phyloP scores from a whole-genome alignment of 345 rosid species.

The Bretschneidera sinensis region DNA sequence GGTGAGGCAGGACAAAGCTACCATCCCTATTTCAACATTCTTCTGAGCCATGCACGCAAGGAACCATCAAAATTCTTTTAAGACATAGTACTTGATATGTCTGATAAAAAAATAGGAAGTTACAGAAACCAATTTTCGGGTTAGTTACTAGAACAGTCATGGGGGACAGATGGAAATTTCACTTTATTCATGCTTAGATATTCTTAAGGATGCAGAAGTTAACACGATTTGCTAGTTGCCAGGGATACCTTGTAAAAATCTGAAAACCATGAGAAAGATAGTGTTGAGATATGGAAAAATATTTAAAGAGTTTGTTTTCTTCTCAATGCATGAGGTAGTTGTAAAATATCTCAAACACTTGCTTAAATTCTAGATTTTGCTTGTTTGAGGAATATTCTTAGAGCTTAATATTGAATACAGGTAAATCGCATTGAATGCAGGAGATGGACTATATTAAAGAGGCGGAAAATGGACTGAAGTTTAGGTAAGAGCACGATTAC shows the following conservation, averaged over 20 bases:
- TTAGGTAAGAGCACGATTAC: constrained; percentile 53
- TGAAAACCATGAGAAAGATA: not conserved
- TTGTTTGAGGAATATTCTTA: constrained; percentile 61
- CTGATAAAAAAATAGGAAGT: too few species aligned
- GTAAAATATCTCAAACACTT: constrained; percentile 12
- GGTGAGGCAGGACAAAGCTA: too few species aligned
- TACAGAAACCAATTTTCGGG: too few species aligned
- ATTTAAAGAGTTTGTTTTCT: not conserved
- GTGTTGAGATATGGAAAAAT: not conserved
- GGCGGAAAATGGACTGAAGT: constrained; percentile 81
- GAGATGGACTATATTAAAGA: constrained; percentile 95
- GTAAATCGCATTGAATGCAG: constrained; percentile 99
- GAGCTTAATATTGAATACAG: constrained; percentile 96
- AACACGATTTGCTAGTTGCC: not conserved
- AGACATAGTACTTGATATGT: too few species aligned
- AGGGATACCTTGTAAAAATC: too few species aligned
- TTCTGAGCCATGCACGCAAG: too few species aligned
- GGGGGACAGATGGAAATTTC: too few species aligned
- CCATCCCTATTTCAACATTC: too few species aligned
- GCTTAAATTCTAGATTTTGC: constrained; percentile 10
- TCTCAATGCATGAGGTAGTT: not conserved
- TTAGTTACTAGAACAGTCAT: too few species aligned
- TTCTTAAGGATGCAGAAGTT: not conserved
- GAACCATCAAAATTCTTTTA: too few species aligned
- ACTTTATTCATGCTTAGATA: not conserved